Evolutionary conservation across 805 yeast genomes (phyloP), one percentile per base, ranked within the genome.

Genomic region (Saturnispora silvae): DNA sequence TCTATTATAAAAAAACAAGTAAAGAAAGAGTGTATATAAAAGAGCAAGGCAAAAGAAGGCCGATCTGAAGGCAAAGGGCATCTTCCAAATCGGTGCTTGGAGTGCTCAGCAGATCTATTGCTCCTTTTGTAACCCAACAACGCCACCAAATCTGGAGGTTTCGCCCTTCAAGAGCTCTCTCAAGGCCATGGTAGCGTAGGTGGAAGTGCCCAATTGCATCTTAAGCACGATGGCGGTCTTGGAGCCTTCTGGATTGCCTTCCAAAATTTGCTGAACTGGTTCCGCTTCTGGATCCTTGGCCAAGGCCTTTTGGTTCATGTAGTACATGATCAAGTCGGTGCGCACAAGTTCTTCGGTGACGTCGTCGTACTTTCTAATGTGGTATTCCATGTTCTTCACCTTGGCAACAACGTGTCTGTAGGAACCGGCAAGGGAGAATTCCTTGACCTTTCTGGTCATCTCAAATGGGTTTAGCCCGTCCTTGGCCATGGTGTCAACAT

Each of bases 141-240:
- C 50, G 34, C 53, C 53, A n/a, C 54, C 50, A 34, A 49, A 47
- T 20, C 54, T 33, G 4, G 53, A 46, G 3, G 87, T 79, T 46
- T 80, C 89, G 23, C 74, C 70, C 54, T 77, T 81, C 82, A 87
- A 76, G 35, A 84, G 72, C 56, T 92, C 97, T 53, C 98, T 72
- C 35, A 92, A 60, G 1, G 95, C 95, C 98, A 92, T 94, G 0
- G 99, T 92, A 2, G 99, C 99, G 57, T 92, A 92, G 5, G 94
- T 78, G 25, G 96, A 81, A 3, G 82, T 77, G 4, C 86, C 89
- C 41, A 92, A 65, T 51, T 76, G 80, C 68, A 92, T 67, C 47
- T 71, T 77, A 41, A 94, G 56, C 4, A 92, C 67, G 11, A 87
- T 74, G 0, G 95, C 96, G 0, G 67, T 63, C 40, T 70, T 74